Percentiles rank a stretch among this genome's conserved stretches.
Conservation (phyloP, 2,329 filamentous ascomycete species). For the Colletotrichum musicola region DNA sequence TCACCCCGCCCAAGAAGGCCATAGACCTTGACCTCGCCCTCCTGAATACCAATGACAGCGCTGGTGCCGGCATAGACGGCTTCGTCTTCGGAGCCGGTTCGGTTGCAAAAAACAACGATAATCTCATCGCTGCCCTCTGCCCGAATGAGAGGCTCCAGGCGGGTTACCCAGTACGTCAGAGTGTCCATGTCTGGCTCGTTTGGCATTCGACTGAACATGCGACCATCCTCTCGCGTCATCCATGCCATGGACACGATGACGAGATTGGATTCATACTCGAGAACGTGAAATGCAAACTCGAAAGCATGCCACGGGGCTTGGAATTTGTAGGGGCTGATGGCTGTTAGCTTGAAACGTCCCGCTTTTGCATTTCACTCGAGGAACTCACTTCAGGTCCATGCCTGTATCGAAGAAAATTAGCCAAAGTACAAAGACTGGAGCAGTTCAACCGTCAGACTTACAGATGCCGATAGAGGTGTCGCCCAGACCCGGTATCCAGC, state of each 20-base stretch:
- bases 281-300: slow-evolving; percentile 66
- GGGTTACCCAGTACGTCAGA: slow-evolving; percentile 79
- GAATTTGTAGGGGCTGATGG: slow-evolving; percentile 52
- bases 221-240: slow-evolving; percentile 71
- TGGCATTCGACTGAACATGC: slow-evolving; percentile 59
- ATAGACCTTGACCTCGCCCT: slow-evolving; percentile 76
- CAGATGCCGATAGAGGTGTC: slow-evolving; percentile 67
- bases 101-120: slow-evolving; percentile 78
- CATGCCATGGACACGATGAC: slow-evolving; percentile 84
- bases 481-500: slow-evolving; percentile 57
- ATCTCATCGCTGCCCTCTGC: slow-evolving; percentile 62
- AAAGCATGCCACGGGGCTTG: slow-evolving; percentile 54
- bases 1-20: slow-evolving; percentile 79
- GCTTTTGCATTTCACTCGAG: too few species aligned
- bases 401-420: slow-evolving; percentile 16
- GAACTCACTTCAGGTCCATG: slow-evolving; percentile 75
- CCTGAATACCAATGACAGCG: slow-evolving; percentile 74
- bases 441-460: too few species aligned
- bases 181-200: slow-evolving; percentile 79
- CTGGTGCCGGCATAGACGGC: slow-evolving; percentile 81
- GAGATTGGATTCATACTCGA: slow-evolving; percentile 68
- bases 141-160: slow-evolving; percentile 75
- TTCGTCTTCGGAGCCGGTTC: slow-evolving; percentile 74
- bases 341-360: background rate
- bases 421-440: too few species aligned